Base-by-base conservation (phyloP, 768 basidiomycete species). In the Pisolithus marmoratus region DNA sequence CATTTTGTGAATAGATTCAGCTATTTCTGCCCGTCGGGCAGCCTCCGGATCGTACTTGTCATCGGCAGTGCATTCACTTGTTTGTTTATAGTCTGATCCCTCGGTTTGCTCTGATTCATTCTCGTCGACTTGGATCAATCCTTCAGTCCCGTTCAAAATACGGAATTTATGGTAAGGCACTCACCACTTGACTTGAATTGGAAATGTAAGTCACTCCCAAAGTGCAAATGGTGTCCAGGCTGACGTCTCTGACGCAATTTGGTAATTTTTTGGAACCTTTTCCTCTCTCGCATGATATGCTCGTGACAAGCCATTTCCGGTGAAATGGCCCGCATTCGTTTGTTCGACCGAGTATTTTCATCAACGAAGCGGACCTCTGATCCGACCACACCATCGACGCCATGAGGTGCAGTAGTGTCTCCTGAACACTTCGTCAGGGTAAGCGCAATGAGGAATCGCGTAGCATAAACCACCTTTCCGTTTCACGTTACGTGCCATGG, bases 1-100 rank as follows among this genome's bases (percentile, higher is more conserved):
- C 37, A 86, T 71, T 60, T 86, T 88, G 38, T 80, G 76, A 40
- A 81, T 77, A 4, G 85, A 85, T 61, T 85, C 82, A 19, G 76
- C 80, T 53, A 87, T 79, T 24, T 69, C 70, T 14, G 73, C 73
- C 41, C 61, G 67, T 46, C 71, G 73, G 4, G 58, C 61, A 12
- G 61, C 67, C 26, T 78, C 76, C 38, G 74, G 66, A 44, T 73
- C 67, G n/a, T 26, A 24, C 4, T 50, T 38, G n/a, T 53, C 34
- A 15, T n/a, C 24, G 4, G 14, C 29, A 17, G 34, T 5, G 34
- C 34, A 3, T 14, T n/a, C 40, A 2, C 52, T 38, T 17, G 45
- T 44, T 38, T 24, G 46, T 41, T 49, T 49, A 17, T 50, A 48
- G 17, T 46, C 29, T 29, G 60, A 36, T 48, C 55, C 53, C 4